Evolutionary conservation across 176 grass and related monocot species (phyloP).

Genomic region (Panicum miliaceum): DNA sequence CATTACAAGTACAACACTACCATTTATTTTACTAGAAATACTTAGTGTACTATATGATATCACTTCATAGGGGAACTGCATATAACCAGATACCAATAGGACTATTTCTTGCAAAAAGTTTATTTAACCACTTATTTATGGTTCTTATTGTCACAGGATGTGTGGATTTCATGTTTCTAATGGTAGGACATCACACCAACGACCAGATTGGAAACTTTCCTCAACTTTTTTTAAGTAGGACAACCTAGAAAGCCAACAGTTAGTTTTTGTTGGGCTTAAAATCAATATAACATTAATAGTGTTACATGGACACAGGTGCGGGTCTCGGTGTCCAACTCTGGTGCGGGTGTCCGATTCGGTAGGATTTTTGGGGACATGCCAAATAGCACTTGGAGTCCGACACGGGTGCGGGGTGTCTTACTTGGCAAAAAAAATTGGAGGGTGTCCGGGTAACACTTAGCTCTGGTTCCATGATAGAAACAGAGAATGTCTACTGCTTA

Average conservation of each 20-base stretch:
- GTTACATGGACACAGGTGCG: too few species aligned
- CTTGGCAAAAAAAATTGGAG: too few species aligned
- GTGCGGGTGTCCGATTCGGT: too few species aligned
- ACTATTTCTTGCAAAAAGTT: not conserved
- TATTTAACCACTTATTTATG: not conserved
- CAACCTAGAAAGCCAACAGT: not conserved
- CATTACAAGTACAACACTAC: not conserved
- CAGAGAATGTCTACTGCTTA: not conserved
- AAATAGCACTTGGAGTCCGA: too few species aligned
- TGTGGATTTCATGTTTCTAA: not conserved
- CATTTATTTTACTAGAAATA: not conserved
- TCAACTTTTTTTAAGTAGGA: not conserved
- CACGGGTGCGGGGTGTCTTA: too few species aligned
- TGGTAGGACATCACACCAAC: not conserved
- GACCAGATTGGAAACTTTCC: not conserved
- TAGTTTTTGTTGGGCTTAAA: constrained; percentile 4
- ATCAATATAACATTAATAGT: not conserved
- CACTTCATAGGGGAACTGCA: not conserved
- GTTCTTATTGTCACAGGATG: not conserved
- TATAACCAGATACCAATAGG: not conserved
- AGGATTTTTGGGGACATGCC: too few species aligned
- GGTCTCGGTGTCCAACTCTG: too few species aligned
- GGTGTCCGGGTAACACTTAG: too few species aligned
- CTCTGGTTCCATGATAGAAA: not conserved
- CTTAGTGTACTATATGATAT: not conserved